A percentile compares a stretch with the other conserved stretches of the same genome.
Conservation (phyloP, 371 early-diverging fungal species). For the Mucor mucedo region DNA sequence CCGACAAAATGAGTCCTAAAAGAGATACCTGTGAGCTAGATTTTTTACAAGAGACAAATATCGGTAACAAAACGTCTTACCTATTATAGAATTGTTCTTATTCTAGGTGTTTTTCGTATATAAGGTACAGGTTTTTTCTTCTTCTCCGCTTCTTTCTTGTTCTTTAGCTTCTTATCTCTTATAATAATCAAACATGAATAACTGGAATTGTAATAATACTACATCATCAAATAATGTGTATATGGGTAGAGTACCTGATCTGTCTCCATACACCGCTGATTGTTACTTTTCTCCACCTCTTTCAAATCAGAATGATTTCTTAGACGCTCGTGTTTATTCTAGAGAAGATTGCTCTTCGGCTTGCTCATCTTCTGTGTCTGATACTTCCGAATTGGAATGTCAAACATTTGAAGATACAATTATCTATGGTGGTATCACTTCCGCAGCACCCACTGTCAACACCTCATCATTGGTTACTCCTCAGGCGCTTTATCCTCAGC, state of each 20-base stretch:
- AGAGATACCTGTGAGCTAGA: too few relatives aligned
- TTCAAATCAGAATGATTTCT: not conserved
- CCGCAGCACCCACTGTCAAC: not conserved
- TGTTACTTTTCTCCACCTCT: not conserved
- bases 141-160: not conserved
- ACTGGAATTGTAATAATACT: not conserved
- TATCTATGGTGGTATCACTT: not conserved
- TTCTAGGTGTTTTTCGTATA: not conserved
- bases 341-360: not conserved
- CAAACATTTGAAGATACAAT: not conserved
- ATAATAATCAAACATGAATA: not conserved
- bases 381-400: conserved; percentile 1
- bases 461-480: not conserved
- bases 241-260: not conserved
- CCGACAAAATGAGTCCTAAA: too few relatives aligned
- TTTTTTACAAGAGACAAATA: too few relatives aligned
- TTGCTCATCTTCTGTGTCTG: not conserved
- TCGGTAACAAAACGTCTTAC: too few relatives aligned
- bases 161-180: not conserved
- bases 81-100: not conserved
- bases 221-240: not conserved
- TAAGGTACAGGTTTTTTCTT: not conserved
- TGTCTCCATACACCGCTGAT: not conserved
- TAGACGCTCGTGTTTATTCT: not conserved
- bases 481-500: not conserved